These are phyloP conservation scores for Botrytis pseudocinerea DNA, from an alignment of 2,329 filamentous ascomycete species.

Conservation along the genomic window DNA sequence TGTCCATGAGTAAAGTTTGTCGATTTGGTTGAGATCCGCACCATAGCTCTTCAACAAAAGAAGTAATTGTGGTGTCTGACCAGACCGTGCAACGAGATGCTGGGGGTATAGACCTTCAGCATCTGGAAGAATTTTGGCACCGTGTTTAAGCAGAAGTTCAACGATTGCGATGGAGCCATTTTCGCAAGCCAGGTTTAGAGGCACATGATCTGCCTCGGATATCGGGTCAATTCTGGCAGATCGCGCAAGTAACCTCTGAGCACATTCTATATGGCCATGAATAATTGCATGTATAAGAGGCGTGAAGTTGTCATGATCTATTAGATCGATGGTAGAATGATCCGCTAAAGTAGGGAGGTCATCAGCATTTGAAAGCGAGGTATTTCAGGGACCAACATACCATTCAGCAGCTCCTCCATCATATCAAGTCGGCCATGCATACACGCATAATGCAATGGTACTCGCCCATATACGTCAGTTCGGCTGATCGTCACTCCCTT, in stretches of 20 bases:
- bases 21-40: slow-evolving; percentile 85
- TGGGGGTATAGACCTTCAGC: slow-evolving; percentile 97
- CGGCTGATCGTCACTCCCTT: slow-evolving; percentile 74
- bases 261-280: slow-evolving; percentile 78
- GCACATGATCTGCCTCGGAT: slow-evolving; percentile 88
- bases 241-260: slow-evolving; percentile 72
- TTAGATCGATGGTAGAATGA: slow-evolving; percentile 75
- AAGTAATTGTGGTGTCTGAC: slow-evolving; percentile 76
- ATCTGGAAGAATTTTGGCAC: slow-evolving; percentile 83
- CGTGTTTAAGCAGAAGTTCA: slow-evolving; percentile 76
- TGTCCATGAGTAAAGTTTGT: slow-evolving; percentile 97
- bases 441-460: slow-evolving; percentile 93
- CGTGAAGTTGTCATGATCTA: slow-evolving; percentile 97
- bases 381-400: slow-evolving; percentile 42
- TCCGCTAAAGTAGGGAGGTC: slow-evolving; percentile 52
- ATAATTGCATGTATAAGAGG: slow-evolving; percentile 94
- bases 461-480: slow-evolving; percentile 89
- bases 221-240: slow-evolving; percentile 84
- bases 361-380: background rate
- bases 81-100: slow-evolving; percentile 89
- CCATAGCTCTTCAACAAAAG: slow-evolving; percentile 81
- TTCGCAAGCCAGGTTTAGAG: slow-evolving; percentile 91
- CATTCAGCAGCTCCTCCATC: slow-evolving; percentile 70
- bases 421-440: slow-evolving; percentile 89
- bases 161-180: slow-evolving; percentile 85